These are phyloP conservation scores for Cadophora sp. DNA, from an alignment of 2,329 filamentous ascomycete genomes.

Conservation along the genomic window DNA sequence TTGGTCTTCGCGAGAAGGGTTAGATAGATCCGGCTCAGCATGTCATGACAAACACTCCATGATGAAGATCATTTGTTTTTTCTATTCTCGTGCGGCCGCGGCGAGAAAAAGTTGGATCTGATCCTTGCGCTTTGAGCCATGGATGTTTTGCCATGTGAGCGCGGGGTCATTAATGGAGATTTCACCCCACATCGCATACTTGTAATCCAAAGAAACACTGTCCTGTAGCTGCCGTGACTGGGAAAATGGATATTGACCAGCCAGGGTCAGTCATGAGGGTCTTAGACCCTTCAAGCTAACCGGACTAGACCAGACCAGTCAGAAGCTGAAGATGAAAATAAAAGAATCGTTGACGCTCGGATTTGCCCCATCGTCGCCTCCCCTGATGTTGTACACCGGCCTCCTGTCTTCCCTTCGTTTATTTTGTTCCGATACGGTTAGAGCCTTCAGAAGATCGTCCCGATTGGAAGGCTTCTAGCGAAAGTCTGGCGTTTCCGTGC, in stretches of 20 bases:
- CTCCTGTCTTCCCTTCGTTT: slow-evolving; percentile 29
- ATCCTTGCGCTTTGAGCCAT: slow-evolving; percentile 2
- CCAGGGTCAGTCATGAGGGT: too few relatives aligned
- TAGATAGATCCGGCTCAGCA: background rate
- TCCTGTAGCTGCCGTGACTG: too few relatives aligned
- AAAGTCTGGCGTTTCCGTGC: slow-evolving; percentile 20
- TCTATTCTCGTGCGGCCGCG: background rate
- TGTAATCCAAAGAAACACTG: too few relatives aligned
- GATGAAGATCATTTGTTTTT: background rate
- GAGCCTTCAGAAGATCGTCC: slow-evolving; percentile 20
- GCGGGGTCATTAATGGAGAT: background rate
- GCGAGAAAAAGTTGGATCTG: background rate
- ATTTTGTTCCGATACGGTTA: slow-evolving; percentile 43
- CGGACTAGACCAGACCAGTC: background rate
- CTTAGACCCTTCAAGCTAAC: background rate
- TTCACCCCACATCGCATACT: background rate
- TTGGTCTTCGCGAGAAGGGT: too few relatives aligned
- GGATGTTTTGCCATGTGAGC: background rate
- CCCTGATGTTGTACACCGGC: background rate
- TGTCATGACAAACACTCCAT: background rate
- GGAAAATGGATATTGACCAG: too few relatives aligned
- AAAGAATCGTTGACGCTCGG: background rate
- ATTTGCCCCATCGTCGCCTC: background rate
- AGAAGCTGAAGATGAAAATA: background rate
- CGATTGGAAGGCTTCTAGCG: slow-evolving; percentile 37